These are phyloP conservation scores for Cyclotella atomus DNA, from an alignment of 108 stramenopile species.

Conservation along the genomic window DNA sequence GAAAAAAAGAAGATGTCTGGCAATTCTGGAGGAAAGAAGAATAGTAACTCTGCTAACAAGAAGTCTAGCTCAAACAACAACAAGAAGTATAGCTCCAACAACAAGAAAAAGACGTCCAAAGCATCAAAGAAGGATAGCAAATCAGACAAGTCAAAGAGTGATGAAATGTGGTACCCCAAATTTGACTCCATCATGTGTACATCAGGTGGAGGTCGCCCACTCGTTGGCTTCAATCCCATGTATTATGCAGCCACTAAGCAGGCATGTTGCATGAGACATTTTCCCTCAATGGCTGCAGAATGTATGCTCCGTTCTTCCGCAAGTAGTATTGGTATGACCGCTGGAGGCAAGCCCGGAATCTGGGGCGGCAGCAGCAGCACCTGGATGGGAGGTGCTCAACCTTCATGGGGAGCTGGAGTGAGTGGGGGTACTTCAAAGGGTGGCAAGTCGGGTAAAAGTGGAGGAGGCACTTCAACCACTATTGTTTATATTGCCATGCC, in stretches of 20 bases:
- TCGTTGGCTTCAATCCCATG: background rate
- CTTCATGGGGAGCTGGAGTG: background rate
- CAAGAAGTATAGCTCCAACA: background rate
- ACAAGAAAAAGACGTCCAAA: background rate
- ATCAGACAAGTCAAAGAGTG: background rate
- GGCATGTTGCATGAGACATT: slow-evolving; percentile 10
- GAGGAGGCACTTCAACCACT: background rate
- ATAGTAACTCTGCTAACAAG: background rate
- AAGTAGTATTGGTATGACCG: background rate
- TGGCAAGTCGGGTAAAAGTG: slow-evolving; percentile 11
- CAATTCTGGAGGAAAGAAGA: background rate
- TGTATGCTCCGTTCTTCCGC: slow-evolving; percentile 2
- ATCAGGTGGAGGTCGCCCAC: background rate
- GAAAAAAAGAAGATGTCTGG: background rate
- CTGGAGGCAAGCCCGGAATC: background rate
- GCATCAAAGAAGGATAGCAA: background rate
- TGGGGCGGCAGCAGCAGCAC: background rate
- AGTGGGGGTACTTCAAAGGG: background rate
- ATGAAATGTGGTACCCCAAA: slow-evolving; percentile 3
- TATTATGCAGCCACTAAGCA: background rate
- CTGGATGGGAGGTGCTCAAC: slow-evolving; percentile 6
- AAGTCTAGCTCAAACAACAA: background rate
- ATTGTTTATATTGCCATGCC: background rate
- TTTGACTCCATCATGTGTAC: slow-evolving; percentile 8
- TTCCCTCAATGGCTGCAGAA: background rate